Evolutionary conservation across 345 rosid genomes (phyloP).

Genomic region (Schrenkiella parvula): DNA sequence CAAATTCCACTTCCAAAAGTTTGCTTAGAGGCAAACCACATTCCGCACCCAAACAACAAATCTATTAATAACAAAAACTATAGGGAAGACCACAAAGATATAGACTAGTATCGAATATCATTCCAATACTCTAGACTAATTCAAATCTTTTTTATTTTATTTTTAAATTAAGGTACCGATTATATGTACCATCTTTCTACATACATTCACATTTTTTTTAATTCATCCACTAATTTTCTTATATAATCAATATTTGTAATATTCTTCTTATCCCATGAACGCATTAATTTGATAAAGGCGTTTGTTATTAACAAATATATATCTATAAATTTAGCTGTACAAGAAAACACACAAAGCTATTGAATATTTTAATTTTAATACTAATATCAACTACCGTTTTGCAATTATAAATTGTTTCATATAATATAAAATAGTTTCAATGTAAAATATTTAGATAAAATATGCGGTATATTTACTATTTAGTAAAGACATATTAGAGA

Average conservation of each 20-base stretch:
- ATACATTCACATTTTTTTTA: background rate
- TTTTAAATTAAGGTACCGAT: background rate
- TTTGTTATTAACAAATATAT: background rate
- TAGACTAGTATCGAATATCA: conserved; percentile 22
- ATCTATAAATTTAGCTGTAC: background rate
- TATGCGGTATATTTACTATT: no score
- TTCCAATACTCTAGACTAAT: conserved; percentile 1
- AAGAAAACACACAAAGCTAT: background rate
- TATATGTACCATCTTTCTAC: conserved; percentile 1
- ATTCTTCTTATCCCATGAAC: background rate
- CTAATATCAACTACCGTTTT: no score
- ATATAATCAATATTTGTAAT: background rate
- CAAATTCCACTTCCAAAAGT: conserved; percentile 22
- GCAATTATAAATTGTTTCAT: no score
- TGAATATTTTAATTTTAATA: no score
- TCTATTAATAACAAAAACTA: background rate
- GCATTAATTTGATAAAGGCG: background rate
- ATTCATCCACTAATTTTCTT: background rate
- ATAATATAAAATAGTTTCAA: no score
- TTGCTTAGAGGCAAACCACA: conserved; percentile 24
- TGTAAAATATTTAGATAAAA: no score
- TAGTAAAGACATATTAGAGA: no score
- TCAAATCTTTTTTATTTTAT: background rate
- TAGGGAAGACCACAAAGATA: conserved; percentile 16
- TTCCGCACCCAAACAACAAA: background rate